These are phyloP conservation scores for Strobilomyces dryophilus DNA, from an alignment of 768 basidiomycete species.

Conservation along the genomic window DNA sequence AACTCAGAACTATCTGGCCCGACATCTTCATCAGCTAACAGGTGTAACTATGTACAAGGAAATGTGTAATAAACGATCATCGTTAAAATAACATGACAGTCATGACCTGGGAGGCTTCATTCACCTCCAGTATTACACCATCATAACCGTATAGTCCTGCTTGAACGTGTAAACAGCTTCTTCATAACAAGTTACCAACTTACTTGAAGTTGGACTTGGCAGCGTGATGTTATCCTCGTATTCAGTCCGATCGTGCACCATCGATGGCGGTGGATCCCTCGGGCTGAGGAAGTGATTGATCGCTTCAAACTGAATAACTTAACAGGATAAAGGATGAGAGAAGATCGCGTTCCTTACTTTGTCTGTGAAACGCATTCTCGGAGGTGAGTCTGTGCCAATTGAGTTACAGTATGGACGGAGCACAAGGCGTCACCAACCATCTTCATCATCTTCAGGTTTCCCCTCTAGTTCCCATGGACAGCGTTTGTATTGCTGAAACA, in stretches of 20 bases:
- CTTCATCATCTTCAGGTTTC: constrained; percentile 76
- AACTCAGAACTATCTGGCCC: constrained; percentile 68
- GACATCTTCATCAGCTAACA: constrained; percentile 55
- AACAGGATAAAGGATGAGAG: neutral
- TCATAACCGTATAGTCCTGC: constrained; percentile 64
- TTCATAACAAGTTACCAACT: constrained; percentile 25
- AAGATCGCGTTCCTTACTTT: constrained; percentile 40
- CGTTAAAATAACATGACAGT: constrained; percentile 64
- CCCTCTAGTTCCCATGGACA: constrained; percentile 90
- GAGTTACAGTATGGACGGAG: neutral
- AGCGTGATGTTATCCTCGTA: constrained; percentile 69
- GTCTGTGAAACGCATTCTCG: constrained; percentile 67
- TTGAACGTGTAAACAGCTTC: neutral
- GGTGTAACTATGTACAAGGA: constrained; percentile 3
- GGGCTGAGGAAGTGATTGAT: constrained; percentile 76
- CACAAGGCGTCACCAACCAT: constrained; percentile 43
- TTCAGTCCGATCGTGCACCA: constrained; percentile 76
- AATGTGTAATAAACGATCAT: neutral
- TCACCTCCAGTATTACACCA: constrained; percentile 76
- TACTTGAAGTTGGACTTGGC: constrained; percentile 65
- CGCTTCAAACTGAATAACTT: constrained; percentile 60
- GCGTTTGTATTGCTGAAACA: constrained; percentile 88
- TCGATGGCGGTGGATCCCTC: constrained; percentile 69
- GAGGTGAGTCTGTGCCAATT: constrained; percentile 56
- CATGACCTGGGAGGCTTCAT: constrained; percentile 73